Evolutionary conservation across 1,284 basidiomycete genomes (phyloP), one percentile per base, ranked within the genome.

Genomic region (Sanghuangporus sanghuang): DNA sequence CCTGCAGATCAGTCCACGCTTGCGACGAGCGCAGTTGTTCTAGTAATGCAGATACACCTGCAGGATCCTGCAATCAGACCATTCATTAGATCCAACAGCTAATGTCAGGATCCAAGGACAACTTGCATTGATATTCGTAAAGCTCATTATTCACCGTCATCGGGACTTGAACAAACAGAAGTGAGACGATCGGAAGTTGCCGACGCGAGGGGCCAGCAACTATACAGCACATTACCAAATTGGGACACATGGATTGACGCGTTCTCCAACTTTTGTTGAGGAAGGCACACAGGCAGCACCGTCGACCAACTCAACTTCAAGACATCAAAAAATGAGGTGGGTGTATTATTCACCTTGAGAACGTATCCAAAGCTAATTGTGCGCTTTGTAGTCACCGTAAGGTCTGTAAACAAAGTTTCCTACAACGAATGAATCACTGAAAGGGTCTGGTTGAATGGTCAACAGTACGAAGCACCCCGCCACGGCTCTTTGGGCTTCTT

Each of bases 401-500:
- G 65, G 65, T 66, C 23, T 61, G 62, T 57, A 36, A 18, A 6
- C 35, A 4, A 14, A 14, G 23, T 2, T 23, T 23, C 23, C 23
- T 23, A 23, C 23, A 23, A 23, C 23, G 23, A 23, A 23, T 23
- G 23, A 23, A 2, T 23, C 23, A 23, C 54, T 67, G 36, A 62
- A 32, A 27, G 1, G 57, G 9, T 12, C 36, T 23, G 2, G 11
- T 57, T 57, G 39, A 40, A 32, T 32, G 27, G 27, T 32, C 36
- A 50, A 52, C 73, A 96, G 93, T 96, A 89, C 82, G 94, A 96
- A 88, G 93, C 93, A 70, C 94, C 94, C 74, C 93, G 94, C 76
- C 92, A 95, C 78, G 94, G 94, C 74, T 96, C 93, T 69, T 86
- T 96, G 72, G 94, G 92, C 73, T 94, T 93, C 81, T 85, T 97